Base-by-base conservation (phyloP, 257 asterid genomes). In the Solanum dulcamara region DNA sequence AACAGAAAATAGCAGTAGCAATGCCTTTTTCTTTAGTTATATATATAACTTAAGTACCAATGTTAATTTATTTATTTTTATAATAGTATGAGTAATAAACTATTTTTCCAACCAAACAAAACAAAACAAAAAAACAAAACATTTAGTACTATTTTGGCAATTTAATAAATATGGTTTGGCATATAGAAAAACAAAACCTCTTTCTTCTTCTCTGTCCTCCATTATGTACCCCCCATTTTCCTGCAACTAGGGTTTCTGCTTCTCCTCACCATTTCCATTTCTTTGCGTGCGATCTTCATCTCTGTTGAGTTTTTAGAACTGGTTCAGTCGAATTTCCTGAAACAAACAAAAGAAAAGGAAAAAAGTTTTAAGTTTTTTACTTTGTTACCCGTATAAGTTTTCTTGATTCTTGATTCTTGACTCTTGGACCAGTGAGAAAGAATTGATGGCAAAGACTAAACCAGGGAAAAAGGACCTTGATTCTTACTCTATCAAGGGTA, bases 391-490 rank as follows among this genome's bases (percentile, higher is more conserved):
- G 18, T 66, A 14, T 17, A 66, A 66, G 74, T 66, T 66, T 22
- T 64, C 71, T 64, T 13, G 71, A 64, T 18, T 38, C 53, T 70
- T 35, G 79, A 35, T n/a, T 70, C 48, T 70, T 37, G 68, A 20
- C 20, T 53, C 62, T 53, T 53, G n/a, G n/a, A n/a, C n/a, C n/a
- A n/a, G n/a, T n/a, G n/a, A n/a, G n/a, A n/a, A n/a, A n/a, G n/a
- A n/a, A n/a, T 38, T 82, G 32, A 96, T 96, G 98, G 99, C 98
- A 83, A 96, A 96, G 96, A 96, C 99, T 84, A 96, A 95, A 90
- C 98, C 98, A 32, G 99, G 99, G 50, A 94, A 92, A 86, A 94
- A 94, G 88, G 98, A 95, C 92, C 89, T 95, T 32, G 97, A 96
- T 88, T 90, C 94, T 20, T 96, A 95, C 94, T 86, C 92, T 59